Base-by-base conservation (phyloP, 2,329 filamentous ascomycete species). In the Coleophoma crateriformis region DNA sequence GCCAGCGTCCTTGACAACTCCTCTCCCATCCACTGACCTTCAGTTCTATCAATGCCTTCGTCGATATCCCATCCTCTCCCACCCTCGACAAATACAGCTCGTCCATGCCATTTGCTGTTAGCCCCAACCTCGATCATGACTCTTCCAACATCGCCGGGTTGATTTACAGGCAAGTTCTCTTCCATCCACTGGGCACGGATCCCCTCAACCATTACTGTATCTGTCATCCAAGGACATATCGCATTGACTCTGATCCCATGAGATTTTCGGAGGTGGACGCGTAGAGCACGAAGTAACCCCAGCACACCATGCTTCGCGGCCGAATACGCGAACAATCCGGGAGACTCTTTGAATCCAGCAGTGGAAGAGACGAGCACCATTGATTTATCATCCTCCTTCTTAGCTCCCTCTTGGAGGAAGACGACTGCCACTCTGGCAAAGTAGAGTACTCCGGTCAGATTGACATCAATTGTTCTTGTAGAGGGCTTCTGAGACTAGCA, bases 201-300 rank as follows among this genome's bases (percentile, higher is more conserved):
- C 10, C 57, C 55, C n/a, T 65, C 62, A 49, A 75, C 62, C 22
- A 72, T 37, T 0, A 48, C 55, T 34, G 75, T 78, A 8, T 68
- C 65, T 0, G 78, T 81, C 77, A 77, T 81, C 32, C 68, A 73
- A 0, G 79, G 78, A 1, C 76, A 72, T n/a, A 82, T 64, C 2
- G 69, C 71, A 64, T 83, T 84, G 34, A 82, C 59, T 8, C 79
- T 73, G 39, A 82, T 72, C 73, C 49, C 20, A 57, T 53, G 17
- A 64, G 63, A 5, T 54, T 57, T n/a, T 53, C 52, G 7, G 74
- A 56, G 7, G 70, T 62, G 12, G 62, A 60, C 0, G 67, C 61
- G 8, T 77, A 63, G 4, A 71, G 71, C n/a, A 76, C 71, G 35
- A 74, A 68, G 49, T 76, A 72, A 4, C 3, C 79, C 78, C 0